A percentile compares a stretch with the other conserved stretches of the same genome.
These are phyloP conservation scores for Apiotrichum mycotoxinovorans DNA, from an alignment of 1,284 basidiomycete genomes.

Conservation along the genomic window DNA sequence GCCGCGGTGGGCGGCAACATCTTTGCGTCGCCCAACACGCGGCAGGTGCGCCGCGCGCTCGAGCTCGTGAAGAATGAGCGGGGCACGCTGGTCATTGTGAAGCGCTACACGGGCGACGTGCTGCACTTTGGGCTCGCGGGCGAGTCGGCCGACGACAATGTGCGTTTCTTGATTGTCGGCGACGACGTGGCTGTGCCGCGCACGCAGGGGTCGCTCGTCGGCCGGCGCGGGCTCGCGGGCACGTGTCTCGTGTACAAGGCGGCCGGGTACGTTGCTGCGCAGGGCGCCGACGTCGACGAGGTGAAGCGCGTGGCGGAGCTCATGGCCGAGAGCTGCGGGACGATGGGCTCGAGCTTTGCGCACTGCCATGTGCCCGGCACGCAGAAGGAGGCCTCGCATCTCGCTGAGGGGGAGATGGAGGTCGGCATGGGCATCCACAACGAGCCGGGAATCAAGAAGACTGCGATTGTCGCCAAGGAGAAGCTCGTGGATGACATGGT, in stretches of 20 bases:
- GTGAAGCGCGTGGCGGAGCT: constrained; percentile 68
- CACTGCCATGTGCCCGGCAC: constrained; percentile 64
- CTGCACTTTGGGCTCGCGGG: constrained; percentile 90
- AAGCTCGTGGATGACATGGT: constrained; percentile 70
- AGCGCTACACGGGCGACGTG: constrained; percentile 79
- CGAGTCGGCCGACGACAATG: constrained; percentile 68
- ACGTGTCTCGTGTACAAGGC: constrained; percentile 90
- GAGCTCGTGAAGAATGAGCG: constrained; percentile 71
- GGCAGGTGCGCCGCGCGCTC: constrained; percentile 74
- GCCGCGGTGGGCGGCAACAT: constrained; percentile 83
- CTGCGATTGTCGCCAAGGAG: constrained; percentile 59
- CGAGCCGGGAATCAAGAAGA: constrained; percentile 74
- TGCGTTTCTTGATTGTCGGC: constrained; percentile 80
- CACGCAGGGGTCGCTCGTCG: constrained; percentile 49
- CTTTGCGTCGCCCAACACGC: constrained; percentile 81
- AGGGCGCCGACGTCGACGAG: constrained; percentile 67
- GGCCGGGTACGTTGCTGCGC: constrained; percentile 73
- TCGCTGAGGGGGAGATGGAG: constrained; percentile 62
- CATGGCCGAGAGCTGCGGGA: constrained; percentile 63
- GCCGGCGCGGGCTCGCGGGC: constrained; percentile 70
- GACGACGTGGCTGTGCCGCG: constrained; percentile 87
- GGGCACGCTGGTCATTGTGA: constrained; percentile 79
- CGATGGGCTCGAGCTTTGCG: constrained; percentile 85
- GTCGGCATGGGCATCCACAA: constrained; percentile 86
- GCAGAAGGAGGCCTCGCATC: constrained; percentile 1